Evolutionary conservation across 257 asterid genomes (phyloP), one percentile per base, ranked within the genome.

Genomic region (Haberlea rhodopensis): DNA sequence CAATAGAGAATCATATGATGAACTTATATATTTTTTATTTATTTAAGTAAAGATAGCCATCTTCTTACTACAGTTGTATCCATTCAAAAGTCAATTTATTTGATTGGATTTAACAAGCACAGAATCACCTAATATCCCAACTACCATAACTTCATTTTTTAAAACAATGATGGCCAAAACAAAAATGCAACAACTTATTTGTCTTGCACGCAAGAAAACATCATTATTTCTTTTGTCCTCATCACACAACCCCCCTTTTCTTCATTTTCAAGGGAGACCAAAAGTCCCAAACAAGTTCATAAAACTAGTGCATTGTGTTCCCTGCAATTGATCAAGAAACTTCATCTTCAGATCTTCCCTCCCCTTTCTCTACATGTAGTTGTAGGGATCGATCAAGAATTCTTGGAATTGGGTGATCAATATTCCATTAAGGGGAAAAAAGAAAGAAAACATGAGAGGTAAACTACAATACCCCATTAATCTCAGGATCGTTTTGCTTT

Each of bases 401-500:
- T 32, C 32, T 20, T 21, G 23, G 20, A 34, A 48, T 63, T 24
- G 15, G 6, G 6, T 59, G 21, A 11, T 52, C 53, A 20, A n/a
- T 7, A 18, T 37, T 31, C 51, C 67, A 23, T 10, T 37, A 11
- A 37, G 96, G 85, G 60, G 97, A 37, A 37, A 37, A 53, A 22
- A 5, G 10, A 19, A 60, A 52, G 67, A 26, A 69, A 76, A 68
- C 53, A 80, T 80, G 82, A 77, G 80, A 71, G 28, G 74, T n/a
- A 73, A 77, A 56, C 62, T n/a, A 53, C 73, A 72, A 46, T 68
- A 48, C 70, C 71, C 78, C 34, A 54, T 73, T 71, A 81, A 74
- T 65, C 69, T 70, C 4, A 83, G 79, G 73, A 65, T 79, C 60
- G 73, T 81, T 23, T 49, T 77, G 22, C 32, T 83, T 8, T 68